Evolutionary conservation across 2,329 filamentous ascomycete species (phyloP).

Genomic region (Diplodia corticola): DNA sequence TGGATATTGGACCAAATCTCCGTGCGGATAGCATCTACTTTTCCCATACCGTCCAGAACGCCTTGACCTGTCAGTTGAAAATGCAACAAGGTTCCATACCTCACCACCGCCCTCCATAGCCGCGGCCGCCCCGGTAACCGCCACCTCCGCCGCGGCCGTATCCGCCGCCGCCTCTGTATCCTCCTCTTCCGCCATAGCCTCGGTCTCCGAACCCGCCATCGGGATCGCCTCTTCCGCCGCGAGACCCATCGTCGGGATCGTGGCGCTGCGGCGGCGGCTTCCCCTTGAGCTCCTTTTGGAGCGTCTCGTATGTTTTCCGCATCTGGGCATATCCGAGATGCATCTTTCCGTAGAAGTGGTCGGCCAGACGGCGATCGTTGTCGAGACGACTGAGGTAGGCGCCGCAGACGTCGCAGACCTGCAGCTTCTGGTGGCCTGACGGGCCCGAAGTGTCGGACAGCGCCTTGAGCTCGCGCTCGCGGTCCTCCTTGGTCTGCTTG

Average conservation of each 20-base stretch:
- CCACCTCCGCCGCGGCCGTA: constrained; percentile 52
- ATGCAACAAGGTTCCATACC: constrained; percentile 22
- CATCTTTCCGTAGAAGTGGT: constrained; percentile 99
- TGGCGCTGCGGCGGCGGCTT: constrained; percentile 59
- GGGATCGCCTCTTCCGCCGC: constrained; percentile 44
- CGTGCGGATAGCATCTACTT: constrained; percentile 21
- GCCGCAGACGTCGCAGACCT: constrained; percentile 97
- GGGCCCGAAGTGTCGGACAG: constrained; percentile 90
- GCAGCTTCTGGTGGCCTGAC: constrained; percentile 93
- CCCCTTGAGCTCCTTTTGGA: constrained; percentile 83
- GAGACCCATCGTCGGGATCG: constrained; percentile 28
- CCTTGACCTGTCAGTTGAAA: constrained; percentile 22
- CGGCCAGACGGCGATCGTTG: constrained; percentile 88
- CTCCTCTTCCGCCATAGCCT: constrained; percentile 48
- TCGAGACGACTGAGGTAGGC: constrained; percentile 90
- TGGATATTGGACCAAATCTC: constrained; percentile 13
- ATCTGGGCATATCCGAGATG: constrained; percentile 97
- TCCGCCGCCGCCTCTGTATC: constrained; percentile 36
- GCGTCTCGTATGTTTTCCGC: constrained; percentile 86
- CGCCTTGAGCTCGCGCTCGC: constrained; percentile 84
- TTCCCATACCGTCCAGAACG: constrained; percentile 18
- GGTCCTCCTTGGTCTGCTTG: constrained; percentile 77
- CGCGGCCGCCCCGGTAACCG: constrained; percentile 15
- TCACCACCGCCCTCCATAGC: constrained; percentile 19
- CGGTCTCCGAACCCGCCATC: constrained; percentile 35